Base-by-base conservation (phyloP, 2,329 filamentous ascomycete genomes). In the Fusarium sp. region DNA sequence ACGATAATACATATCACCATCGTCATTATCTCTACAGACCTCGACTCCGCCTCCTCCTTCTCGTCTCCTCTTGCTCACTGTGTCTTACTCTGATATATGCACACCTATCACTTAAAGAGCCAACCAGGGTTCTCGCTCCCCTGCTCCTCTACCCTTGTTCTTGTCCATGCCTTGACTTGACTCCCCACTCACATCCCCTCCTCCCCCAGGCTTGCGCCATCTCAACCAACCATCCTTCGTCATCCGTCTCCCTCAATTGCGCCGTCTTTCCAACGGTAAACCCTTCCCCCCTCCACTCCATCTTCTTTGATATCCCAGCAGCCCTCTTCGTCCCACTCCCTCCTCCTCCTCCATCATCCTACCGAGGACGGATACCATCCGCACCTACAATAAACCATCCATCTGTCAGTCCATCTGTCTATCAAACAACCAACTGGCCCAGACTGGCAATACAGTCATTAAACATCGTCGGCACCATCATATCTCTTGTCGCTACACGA, bases 141-240 rank as follows among this genome's bases (percentile, higher is more conserved):
- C 58, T 70, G 62, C 58, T 61, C 67, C 11, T 57, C 33, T 22
- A 69, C 52, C 61, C 65, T 72, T 72, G 65, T 50, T 67, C 62
- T 56, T 68, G 50, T 53, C 56, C 62, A 67, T 67, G 50, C 63
- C 62, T 70, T 70, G 60, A 39, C 69, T 58, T 54, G 33, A 36
- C 50, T 67, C 62, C 40, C 67, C 69, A 65, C 66, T 55, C 53
- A 57, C 58, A 53, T 58, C 56, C 44, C 58, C 57, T 56, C 57
- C 55, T 57, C 52, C 70, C 61, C 61, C 63, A 28, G 63, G 64
- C 62, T 69, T 75, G 76, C 73, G 76, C 71, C 75, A 76, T 77
- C 62, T 66, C 69, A 72, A 69, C 76, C 76, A 78, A 78, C 76
- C 76, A 76, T 72, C 62, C 69, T 65, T 73, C 76, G 76, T 77